Evolutionary conservation across 2,329 filamentous ascomycete species (phyloP).

Genomic region (Golovinomyces cichoracearum): DNA sequence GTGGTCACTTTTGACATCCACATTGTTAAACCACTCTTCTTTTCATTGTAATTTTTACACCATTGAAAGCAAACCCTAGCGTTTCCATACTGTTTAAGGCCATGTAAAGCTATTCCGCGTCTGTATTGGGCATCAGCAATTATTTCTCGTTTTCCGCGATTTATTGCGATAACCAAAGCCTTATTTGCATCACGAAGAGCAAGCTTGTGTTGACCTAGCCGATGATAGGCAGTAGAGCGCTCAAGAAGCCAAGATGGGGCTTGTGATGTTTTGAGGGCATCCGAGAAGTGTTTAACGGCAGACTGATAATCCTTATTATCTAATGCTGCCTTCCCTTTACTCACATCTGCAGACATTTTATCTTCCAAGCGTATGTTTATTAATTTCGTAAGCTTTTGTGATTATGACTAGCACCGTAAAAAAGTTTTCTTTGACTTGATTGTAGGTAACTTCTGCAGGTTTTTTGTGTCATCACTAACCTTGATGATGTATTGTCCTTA

Average conservation of each 20-base stretch:
- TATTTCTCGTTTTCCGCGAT: conserved; percentile 46
- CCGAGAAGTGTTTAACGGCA: conserved; percentile 42
- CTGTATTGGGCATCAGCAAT: conserved; percentile 65
- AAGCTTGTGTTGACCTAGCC: conserved; percentile 30
- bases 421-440: too few species aligned
- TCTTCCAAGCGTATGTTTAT: too few species aligned
- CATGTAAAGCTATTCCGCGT: conserved; percentile 47
- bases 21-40: conserved; percentile 26
- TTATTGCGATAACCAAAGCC: conserved; percentile 32
- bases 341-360: conserved; percentile 22
- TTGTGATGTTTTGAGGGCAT: conserved; percentile 40
- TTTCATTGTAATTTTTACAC: conserved; percentile 24
- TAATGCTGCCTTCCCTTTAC: conserved; percentile 32
- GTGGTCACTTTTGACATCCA: conserved; percentile 30
- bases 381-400: too few species aligned
- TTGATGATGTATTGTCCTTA: too few species aligned
- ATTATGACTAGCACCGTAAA: too few species aligned
- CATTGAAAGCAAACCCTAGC: conserved; percentile 44
- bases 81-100: conserved; percentile 46
- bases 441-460: too few species aligned
- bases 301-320: conserved; percentile 34
- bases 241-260: conserved; percentile 62
- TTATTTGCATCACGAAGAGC: conserved; percentile 46
- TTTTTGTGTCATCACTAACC: too few species aligned
- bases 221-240: conserved; percentile 54